Percentiles rank a stretch among this genome's conserved stretches.
phyloP scores from a whole-genome alignment of 2,329 filamentous ascomycete genomes.

The Fusarium irregulare region DNA sequence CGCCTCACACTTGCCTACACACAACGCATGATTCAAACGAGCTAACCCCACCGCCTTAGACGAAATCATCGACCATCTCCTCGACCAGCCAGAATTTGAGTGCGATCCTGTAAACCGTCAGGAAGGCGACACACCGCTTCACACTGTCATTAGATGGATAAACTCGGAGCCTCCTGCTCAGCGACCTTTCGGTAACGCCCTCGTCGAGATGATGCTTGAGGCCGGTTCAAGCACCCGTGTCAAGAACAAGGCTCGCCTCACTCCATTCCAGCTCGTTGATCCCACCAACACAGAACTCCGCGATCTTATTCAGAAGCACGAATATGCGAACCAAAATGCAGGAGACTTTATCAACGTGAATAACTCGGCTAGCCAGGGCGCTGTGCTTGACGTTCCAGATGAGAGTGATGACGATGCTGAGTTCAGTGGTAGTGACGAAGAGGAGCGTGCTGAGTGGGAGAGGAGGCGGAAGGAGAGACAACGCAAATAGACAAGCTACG shows the following conservation, averaged over 20 bases:
- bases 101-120: constrained; percentile 80
- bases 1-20: constrained; percentile 50
- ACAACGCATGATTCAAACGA: constrained; percentile 12
- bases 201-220: constrained; percentile 85
- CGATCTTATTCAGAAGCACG: constrained; percentile 74
- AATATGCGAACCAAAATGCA: constrained; percentile 70
- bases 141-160: constrained; percentile 81
- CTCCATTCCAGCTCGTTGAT: constrained; percentile 78
- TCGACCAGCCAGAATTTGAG: constrained; percentile 86
- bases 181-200: constrained; percentile 71
- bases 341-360: constrained; percentile 65
- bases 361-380: constrained; percentile 27
- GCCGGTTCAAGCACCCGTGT: constrained; percentile 71
- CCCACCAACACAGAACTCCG: constrained; percentile 72
- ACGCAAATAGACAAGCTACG: constrained; percentile 23
- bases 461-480: constrained; percentile 59
- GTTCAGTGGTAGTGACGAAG: constrained; percentile 73
- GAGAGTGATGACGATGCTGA: constrained; percentile 67
- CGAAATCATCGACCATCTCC: constrained; percentile 82
- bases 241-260: constrained; percentile 79
- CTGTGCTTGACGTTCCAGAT: constrained; percentile 38
- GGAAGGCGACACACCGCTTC: constrained; percentile 82
- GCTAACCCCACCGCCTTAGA: constrained; percentile 58
- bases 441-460: constrained; percentile 72
- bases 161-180: constrained; percentile 74